Base-by-base conservation (phyloP, 805 yeast genomes). In the Candida silvicultrix region DNA sequence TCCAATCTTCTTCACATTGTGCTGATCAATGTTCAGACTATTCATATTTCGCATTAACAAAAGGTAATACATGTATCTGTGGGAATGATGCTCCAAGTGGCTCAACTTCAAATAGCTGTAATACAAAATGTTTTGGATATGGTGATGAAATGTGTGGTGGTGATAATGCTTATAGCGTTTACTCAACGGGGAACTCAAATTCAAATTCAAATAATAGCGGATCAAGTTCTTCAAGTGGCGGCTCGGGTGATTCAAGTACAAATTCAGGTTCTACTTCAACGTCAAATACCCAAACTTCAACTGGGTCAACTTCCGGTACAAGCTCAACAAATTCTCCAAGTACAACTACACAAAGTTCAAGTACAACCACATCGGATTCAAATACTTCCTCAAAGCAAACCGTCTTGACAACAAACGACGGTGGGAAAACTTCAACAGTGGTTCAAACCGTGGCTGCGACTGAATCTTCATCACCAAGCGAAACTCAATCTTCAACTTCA, bases 61-160 rank as follows among this genome's bases (percentile, higher is more conserved):
- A 68, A 38, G 83, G 85, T 21, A 53, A 66, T 40, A 58, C 63
- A 25, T 83, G 89, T 62, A 78, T 71, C 55, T 83, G 89, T 60
- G 88, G 88, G 38, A 59, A 70, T 56, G 52, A 63, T 1, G 51
- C 66, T 2, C 78, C 77, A 15, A 54, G 66, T 3, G 69, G 75
- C 4, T 53, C 56, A 8, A 44, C 61, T 11, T 40, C 63, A 1
- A 44, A 52, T 31, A 43, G 53, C 22, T 79, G 85, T 60, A 45
- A 57, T 38, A 59, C 62, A 1, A 32, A 53, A 6, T 87, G 95
- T 62, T 64, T 56, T 32, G 94, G 89, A 8, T 85, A 72, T 56
- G 70, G 72, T 6, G 9, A 41, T 1, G 85, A 83, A 48, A 68
- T 59, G 44, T 87, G 95, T 66, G 89, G 89, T 51, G 84, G 84